Base-by-base conservation (phyloP, 2,329 filamentous ascomycete species). In the Penicillium brevicompactum region DNA sequence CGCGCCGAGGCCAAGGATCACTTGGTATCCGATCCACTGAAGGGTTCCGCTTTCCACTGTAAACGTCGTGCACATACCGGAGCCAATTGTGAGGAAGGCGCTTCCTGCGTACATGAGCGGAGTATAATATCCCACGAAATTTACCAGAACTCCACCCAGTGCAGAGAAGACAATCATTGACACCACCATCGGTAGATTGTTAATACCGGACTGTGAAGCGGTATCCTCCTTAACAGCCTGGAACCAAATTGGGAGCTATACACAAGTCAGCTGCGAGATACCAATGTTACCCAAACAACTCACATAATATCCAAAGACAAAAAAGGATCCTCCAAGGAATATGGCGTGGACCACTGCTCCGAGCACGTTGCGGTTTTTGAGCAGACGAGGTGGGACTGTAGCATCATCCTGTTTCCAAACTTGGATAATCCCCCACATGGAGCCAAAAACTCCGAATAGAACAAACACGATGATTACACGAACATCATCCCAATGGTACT, bases 381-480 rank as follows among this genome's bases (percentile, higher is more conserved):
- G 57, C 37, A 82, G 67, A 3, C 75, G 70, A 1, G 76, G 78
- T 5, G 78, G 78, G 2, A 82, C 72, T 1, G 78, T 70, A 1
- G 78, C 79, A 3, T 69, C 67, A 5, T 80, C 77, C 40, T 73
- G 66, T 49, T 71, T 71, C 65, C 70, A 74, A 44, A 64, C 43
- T 53, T 80, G 74, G 57, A 78, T 68, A 1, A 49, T 51, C 16
- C 72, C 56, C 57, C 79, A 78, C 1, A 72, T 71, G 3, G 74
- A 71, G 0, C 76, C 73, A n/a, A 82, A 71, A 4, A 83, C 72
- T 6, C 75, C 76, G 51, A 81, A 81, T 0, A 84, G 67, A 5
- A 80, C 71, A 30, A 84, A 76, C 4, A 83, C 70, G 0, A 74
- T 73, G 47, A 82, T 77, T 38, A 82, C 74, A 8, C 72, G 74